These are phyloP conservation scores for Phaffomyces antillensis DNA, from an alignment of 805 yeast species.

Conservation along the genomic window DNA sequence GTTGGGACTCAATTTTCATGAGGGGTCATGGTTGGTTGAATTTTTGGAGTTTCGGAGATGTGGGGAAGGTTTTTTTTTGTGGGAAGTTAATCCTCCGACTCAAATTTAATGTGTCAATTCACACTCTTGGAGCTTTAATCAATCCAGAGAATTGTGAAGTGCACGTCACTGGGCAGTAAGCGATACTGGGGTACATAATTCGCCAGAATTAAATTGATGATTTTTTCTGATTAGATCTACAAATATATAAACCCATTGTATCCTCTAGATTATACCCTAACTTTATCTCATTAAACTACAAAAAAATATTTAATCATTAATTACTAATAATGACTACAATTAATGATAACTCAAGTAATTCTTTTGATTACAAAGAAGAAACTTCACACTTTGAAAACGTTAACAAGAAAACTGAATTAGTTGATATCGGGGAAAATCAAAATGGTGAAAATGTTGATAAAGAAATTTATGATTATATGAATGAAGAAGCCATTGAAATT, in stretches of 20 bases:
- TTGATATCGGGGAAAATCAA: background rate
- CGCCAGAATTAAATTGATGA: background rate
- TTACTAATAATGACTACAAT: background rate
- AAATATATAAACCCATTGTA: background rate
- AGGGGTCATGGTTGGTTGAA: background rate
- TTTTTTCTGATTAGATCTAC: background rate
- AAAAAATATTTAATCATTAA: background rate
- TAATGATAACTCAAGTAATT: conserved; percentile 2
- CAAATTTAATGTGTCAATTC: background rate
- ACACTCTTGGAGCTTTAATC: too few species aligned
- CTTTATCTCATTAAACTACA: too few species aligned
- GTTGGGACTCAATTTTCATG: background rate
- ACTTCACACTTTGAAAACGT: conserved; percentile 1
- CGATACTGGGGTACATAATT: background rate
- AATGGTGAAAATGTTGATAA: conserved; percentile 3
- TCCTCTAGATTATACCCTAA: background rate
- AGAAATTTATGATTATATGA: conserved; percentile 5
- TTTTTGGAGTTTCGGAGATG: background rate
- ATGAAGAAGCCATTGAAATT: conserved; percentile 22
- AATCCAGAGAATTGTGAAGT: background rate
- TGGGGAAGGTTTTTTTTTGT: background rate
- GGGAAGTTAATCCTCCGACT: background rate
- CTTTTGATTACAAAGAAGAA: conserved; percentile 6
- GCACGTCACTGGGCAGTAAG: background rate
- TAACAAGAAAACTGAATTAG: background rate